phyloP scores from a whole-genome alignment of 371 early-diverging fungal genomes.

The Mucor racemosus region DNA sequence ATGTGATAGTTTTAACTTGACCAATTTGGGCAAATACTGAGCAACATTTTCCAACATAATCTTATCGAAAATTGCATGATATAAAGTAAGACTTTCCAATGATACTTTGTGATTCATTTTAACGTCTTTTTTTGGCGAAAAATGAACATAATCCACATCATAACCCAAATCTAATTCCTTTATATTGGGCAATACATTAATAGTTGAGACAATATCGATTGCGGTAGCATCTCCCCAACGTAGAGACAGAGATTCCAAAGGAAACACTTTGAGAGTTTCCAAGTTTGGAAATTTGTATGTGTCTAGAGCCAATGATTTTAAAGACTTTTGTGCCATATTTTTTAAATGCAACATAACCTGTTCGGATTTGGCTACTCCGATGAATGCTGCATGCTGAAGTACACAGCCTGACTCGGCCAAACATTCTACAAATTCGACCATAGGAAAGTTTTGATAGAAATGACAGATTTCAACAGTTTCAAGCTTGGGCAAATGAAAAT shows the following conservation, averaged over 20 bases:
- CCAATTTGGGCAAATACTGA: not conserved
- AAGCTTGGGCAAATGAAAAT: not conserved
- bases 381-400: not conserved
- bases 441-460: not conserved
- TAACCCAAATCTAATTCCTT: not conserved
- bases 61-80: not conserved
- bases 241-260: not conserved
- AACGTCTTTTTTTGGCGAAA: not conserved
- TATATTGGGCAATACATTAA: not conserved
- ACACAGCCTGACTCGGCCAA: not conserved
- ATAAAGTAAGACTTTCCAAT: not conserved
- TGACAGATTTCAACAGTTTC: not conserved
- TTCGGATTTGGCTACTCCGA: not conserved
- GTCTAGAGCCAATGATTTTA: not conserved
- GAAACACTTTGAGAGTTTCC: not conserved
- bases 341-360: not conserved
- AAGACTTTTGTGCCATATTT: not conserved
- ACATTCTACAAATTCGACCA: not conserved
- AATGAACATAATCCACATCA: not conserved
- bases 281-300: not conserved
- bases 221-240: not conserved
- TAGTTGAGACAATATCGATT: not conserved
- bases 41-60: not conserved
- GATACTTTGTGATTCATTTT: not conserved
- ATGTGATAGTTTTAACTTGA: not conserved